These are phyloP conservation scores for Cladosporium oxysporum DNA, from an alignment of 2,329 filamentous ascomycete genomes.

Conservation along the genomic window DNA sequence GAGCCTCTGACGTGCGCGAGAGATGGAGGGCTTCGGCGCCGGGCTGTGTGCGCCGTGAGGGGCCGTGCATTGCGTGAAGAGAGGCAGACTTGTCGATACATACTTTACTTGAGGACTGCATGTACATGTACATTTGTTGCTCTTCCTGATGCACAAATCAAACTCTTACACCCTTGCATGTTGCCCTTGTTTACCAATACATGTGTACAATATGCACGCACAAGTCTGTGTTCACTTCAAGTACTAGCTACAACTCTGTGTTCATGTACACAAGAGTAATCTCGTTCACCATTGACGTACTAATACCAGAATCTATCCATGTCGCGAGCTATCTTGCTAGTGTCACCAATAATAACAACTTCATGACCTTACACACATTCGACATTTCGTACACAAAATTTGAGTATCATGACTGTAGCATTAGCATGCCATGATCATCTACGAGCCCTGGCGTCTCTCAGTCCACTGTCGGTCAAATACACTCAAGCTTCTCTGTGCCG, in stretches of 20 bases:
- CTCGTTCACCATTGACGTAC: neutral
- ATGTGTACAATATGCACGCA: neutral
- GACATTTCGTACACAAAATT: too few species aligned
- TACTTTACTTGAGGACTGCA: constrained; percentile 13
- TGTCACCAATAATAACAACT: neutral
- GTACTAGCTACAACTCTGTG: neutral
- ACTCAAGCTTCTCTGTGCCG: constrained; percentile 41
- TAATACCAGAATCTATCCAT: neutral
- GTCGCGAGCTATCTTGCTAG: neutral
- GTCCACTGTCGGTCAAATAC: constrained; percentile 43
- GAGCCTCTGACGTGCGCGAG: constrained; percentile 10
- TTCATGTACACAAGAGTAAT: neutral
- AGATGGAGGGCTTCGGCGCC: neutral
- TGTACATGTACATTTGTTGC: neutral
- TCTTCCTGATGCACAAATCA: neutral
- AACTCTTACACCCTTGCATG: neutral
- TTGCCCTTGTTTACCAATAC: neutral
- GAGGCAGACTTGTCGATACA: constrained; percentile 4
- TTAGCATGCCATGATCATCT: neutral
- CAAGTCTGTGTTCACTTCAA: neutral
- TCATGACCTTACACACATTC: too few species aligned
- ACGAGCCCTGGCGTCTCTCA: constrained; percentile 20
- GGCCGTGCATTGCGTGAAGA: constrained; percentile 13
- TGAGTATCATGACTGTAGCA: neutral
- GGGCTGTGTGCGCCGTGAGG: constrained; percentile 1